These are phyloP conservation scores for Macaranga tanarius DNA, from an alignment of 441 rosid genomes.

Conservation along the genomic window DNA sequence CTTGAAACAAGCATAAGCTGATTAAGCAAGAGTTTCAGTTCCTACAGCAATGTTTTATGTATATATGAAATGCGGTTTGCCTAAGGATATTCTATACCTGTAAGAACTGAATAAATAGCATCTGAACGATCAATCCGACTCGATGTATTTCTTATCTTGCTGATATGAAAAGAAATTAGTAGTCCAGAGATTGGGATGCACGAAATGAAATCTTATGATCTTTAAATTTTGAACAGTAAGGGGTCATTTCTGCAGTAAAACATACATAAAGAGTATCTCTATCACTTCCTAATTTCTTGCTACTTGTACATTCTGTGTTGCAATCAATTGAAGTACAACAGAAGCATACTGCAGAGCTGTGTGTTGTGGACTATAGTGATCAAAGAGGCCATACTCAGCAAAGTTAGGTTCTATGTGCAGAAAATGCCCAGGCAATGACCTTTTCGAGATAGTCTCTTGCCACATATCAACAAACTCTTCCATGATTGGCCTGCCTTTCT, in stretches of 20 bases:
- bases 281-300: slow-evolving; percentile 46
- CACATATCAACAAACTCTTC: slow-evolving; percentile 80
- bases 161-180: not conserved
- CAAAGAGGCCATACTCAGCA: slow-evolving; percentile 65
- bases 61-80: not conserved
- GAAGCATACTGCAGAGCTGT: slow-evolving; percentile 77
- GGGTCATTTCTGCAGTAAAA: not conserved
- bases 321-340: slow-evolving; percentile 73
- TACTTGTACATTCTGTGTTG: slow-evolving; percentile 56
- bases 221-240: not conserved
- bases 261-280: not conserved
- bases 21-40: not conserved
- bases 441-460: slow-evolving; percentile 69
- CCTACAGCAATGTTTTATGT: not conserved
- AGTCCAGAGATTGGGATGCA: not conserved
- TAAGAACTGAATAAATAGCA: not conserved
- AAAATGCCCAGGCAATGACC: slow-evolving; percentile 78
- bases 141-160: not conserved
- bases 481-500: slow-evolving; percentile 66
- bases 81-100: not conserved
- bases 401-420: slow-evolving; percentile 64
- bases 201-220: not conserved
- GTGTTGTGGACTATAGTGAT: slow-evolving; percentile 72
- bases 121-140: not conserved
- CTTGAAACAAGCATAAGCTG: slow-evolving; percentile 6